These are phyloP conservation scores for Gossypioides kirkii DNA, from an alignment of 345 rosid genomes.

Conservation along the genomic window DNA sequence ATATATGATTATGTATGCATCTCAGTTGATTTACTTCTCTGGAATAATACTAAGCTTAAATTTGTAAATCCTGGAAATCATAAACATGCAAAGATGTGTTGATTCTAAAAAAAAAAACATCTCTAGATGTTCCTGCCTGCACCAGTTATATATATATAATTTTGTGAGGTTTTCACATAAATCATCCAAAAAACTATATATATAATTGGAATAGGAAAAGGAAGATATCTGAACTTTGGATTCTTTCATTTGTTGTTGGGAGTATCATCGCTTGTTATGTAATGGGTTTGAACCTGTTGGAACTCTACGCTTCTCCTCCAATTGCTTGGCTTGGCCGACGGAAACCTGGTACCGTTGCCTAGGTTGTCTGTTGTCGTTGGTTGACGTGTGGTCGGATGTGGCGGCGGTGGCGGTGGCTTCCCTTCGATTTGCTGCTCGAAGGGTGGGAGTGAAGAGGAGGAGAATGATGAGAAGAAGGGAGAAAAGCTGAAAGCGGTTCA, in stretches of 20 bases:
- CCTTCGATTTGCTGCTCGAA: background rate
- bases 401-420: background rate
- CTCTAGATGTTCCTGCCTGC: too few species aligned
- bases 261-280: constrained; percentile 34
- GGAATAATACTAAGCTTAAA: too few species aligned
- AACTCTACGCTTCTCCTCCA: constrained; percentile 35
- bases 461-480: background rate
- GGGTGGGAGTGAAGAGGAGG: background rate
- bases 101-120: too few species aligned
- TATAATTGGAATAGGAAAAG: too few species aligned
- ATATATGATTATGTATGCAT: too few species aligned
- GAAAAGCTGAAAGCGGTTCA: constrained; percentile 1
- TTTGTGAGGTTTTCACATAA: background rate
- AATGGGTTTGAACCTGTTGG: constrained; percentile 52
- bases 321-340: background rate
- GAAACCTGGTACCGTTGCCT: background rate
- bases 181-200: background rate
- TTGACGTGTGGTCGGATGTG: background rate
- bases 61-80: too few species aligned
- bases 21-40: too few species aligned
- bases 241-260: background rate
- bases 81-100: too few species aligned
- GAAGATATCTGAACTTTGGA: background rate
- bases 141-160: background rate
- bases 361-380: background rate